Conservation (phyloP, 176 grass and related monocot genomes). For the Phyllostachys edulis region DNA sequence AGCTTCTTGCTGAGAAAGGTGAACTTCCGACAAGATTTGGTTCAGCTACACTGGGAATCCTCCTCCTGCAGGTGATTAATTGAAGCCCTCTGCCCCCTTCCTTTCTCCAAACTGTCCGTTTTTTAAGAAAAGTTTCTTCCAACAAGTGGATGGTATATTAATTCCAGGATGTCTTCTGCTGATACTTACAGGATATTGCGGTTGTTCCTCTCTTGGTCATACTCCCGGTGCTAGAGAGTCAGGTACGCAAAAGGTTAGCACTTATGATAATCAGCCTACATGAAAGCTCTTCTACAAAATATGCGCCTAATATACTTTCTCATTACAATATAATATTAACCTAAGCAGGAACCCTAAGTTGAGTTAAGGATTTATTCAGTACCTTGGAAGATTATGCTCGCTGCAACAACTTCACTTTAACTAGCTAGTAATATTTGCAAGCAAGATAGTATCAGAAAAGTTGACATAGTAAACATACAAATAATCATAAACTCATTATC, state of each 20-base stretch:
- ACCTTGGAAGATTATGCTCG: background rate
- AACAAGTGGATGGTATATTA: conserved; percentile 17
- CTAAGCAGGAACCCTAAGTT: background rate
- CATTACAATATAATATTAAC: background rate
- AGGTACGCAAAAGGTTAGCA: conserved; percentile 86
- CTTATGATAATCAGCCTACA: conserved; percentile 39
- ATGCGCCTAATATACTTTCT: background rate
- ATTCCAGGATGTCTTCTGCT: conserved; percentile 35
- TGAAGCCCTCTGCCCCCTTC: background rate
- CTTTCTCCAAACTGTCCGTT: background rate
- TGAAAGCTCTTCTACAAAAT: conserved; percentile 2
- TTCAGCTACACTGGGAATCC: conserved; percentile 95
- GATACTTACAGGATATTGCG: conserved; percentile 82
- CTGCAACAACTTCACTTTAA: background rate
- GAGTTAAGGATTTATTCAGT: conserved; percentile 7
- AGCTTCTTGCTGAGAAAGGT: conserved; percentile 99
- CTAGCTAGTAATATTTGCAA: background rate
- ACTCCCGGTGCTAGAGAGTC: conserved; percentile 95
- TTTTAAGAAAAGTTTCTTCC: conserved; percentile 12
- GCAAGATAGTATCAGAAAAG: background rate
- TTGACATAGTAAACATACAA: background rate
- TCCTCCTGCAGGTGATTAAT: conserved; percentile 83
- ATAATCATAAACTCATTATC: background rate
- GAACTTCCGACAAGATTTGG: conserved; percentile 97
- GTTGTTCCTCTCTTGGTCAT: conserved; percentile 96